Conservation (phyloP, 2,329 filamentous ascomycete genomes). For the Plectosphaerella cucumerina region DNA sequence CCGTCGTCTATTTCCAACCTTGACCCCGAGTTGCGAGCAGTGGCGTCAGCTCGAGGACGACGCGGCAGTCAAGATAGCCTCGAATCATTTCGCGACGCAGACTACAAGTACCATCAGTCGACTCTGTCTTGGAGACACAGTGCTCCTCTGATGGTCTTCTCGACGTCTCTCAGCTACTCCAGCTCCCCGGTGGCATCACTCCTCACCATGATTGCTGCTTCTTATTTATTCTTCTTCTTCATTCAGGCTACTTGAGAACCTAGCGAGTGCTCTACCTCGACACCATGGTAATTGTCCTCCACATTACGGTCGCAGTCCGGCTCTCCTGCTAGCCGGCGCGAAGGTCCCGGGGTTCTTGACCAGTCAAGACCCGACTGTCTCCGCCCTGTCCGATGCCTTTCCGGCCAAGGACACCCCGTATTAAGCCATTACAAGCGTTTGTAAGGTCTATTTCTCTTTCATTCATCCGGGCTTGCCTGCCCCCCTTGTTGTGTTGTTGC, state of each 20-base stretch:
- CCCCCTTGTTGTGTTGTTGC: not conserved
- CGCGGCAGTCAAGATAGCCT: too few species aligned
- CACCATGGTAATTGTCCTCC: conserved; percentile 8
- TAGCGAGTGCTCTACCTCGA: conserved; percentile 16
- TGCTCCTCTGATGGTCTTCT: too few species aligned
- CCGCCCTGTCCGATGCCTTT: not conserved
- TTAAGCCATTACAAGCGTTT: not conserved
- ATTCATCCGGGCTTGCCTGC: conserved; percentile 8
- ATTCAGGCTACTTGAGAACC: conserved; percentile 4
- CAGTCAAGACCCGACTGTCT: not conserved
- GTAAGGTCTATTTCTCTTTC: conserved; percentile 4
- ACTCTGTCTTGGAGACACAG: too few species aligned
- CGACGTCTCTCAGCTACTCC: too few species aligned
- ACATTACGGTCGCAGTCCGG: conserved; percentile 2
- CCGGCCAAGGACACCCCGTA: not conserved
- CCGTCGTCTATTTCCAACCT: too few species aligned
- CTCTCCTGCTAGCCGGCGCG: conserved; percentile 4
- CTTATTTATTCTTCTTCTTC: not conserved
- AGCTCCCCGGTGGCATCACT: not conserved
- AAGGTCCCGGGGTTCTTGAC: not conserved
- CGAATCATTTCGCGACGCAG: too few species aligned
- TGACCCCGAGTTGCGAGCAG: too few species aligned
- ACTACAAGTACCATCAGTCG: too few species aligned
- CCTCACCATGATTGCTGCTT: not conserved
- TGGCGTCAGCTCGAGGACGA: too few species aligned